These are phyloP conservation scores for Penicillium corylophilum DNA, from an alignment of 2,329 filamentous ascomycete species.

Conservation along the genomic window DNA sequence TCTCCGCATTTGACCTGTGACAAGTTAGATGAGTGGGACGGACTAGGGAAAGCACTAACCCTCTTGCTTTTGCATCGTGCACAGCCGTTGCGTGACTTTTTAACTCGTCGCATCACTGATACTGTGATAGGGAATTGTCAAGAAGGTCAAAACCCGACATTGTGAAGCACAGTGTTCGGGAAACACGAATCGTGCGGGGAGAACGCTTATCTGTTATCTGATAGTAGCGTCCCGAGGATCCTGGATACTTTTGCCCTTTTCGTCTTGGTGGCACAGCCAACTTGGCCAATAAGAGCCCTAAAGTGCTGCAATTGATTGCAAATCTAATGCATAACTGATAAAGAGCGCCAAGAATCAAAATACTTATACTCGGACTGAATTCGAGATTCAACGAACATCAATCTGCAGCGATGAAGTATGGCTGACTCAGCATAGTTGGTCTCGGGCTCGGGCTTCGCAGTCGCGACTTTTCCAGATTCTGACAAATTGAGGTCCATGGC, in stretches of 20 bases:
- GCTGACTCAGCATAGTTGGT: conserved; percentile 2
- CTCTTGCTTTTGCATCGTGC: conserved; percentile 44
- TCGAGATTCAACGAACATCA: neutral
- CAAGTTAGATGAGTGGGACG: conserved; percentile 1
- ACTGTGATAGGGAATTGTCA: conserved; percentile 1
- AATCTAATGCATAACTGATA: neutral
- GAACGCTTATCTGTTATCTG: conserved; percentile 6
- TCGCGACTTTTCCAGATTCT: neutral
- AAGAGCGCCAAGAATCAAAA: neutral
- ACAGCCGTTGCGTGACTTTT: conserved; percentile 44
- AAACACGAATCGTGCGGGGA: conserved; percentile 15
- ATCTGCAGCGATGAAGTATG: neutral
- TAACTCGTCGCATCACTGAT: conserved; percentile 37
- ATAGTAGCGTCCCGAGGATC: neutral
- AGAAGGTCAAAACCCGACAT: conserved; percentile 5
- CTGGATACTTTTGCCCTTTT: conserved; percentile 19
- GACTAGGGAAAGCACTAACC: conserved; percentile 21
- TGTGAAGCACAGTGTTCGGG: conserved; percentile 4
- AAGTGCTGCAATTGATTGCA: neutral
- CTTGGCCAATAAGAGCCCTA: neutral
- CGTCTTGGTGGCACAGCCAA: neutral
- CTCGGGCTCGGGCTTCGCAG: neutral
- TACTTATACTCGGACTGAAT: neutral
- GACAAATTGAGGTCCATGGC: conserved; percentile 2
- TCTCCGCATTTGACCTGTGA: conserved; percentile 43